These are phyloP conservation scores for Colletotrichum lentis DNA, from an alignment of 2,329 filamentous ascomycete species.

Conservation along the genomic window DNA sequence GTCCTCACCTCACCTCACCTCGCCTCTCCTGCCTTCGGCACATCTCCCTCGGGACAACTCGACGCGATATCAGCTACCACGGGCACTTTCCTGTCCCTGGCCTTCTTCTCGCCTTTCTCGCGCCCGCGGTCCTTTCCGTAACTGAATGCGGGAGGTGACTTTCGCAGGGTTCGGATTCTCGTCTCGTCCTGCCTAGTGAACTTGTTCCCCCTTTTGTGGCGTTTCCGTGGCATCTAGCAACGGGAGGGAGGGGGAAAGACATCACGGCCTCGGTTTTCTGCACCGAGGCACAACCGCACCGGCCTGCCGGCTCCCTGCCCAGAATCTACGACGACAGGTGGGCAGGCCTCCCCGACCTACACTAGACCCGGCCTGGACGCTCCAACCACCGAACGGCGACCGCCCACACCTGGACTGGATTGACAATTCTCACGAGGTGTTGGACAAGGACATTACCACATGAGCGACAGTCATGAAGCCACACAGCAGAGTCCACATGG, in stretches of 20 bases:
- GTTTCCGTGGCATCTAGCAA: neutral
- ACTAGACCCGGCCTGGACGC: neutral
- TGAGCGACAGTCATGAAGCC: conserved; percentile 3
- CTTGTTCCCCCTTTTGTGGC: conserved; percentile 7
- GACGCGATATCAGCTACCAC: conserved; percentile 27
- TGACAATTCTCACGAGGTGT: neutral
- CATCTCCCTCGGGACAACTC: conserved; percentile 24
- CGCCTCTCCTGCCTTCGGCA: neutral
- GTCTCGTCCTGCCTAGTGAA: no score
- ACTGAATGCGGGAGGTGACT: conserved; percentile 9
- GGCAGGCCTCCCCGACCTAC: conserved; percentile 4
- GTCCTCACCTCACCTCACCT: no score
- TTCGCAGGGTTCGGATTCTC: neutral
- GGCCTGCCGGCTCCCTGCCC: conserved; percentile 6
- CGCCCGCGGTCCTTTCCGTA: conserved; percentile 14
- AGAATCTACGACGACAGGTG: neutral
- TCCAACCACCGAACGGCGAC: conserved; percentile 1
- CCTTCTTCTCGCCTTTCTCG: conserved; percentile 41
- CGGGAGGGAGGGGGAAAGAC: conserved; percentile 10
- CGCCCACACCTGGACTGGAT: neutral
- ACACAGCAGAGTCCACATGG: neutral
- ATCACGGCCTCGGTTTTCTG: conserved; percentile 16
- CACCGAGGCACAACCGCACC: conserved; percentile 1
- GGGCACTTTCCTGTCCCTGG: neutral
- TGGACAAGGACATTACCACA: conserved; percentile 12